A percentile compares a stretch with the other conserved stretches of the same genome.
Conservation (phyloP, 495 filamentous ascomycete genomes). For the Bacidia rubella region DNA sequence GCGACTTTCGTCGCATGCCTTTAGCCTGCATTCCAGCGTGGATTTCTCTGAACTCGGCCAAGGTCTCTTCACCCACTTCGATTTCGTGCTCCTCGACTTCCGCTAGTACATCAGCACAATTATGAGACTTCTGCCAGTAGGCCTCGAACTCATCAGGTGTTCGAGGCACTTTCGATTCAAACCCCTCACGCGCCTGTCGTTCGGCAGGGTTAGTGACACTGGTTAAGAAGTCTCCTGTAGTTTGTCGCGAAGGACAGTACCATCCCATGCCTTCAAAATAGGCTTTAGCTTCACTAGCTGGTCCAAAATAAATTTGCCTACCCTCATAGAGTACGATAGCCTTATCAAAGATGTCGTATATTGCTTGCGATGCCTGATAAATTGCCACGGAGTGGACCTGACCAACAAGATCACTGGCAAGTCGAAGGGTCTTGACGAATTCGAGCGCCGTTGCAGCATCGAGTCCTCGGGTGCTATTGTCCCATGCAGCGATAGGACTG, state of each 20-base stretch:
- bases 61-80: slow-evolving; percentile 24
- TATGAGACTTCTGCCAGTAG: slow-evolving; percentile 42
- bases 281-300: slow-evolving; percentile 48
- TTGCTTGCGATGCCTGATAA: slow-evolving; percentile 74
- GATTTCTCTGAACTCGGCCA: slow-evolving; percentile 23
- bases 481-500: slow-evolving; percentile 62
- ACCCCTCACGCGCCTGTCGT: slow-evolving; percentile 52
- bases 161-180: slow-evolving; percentile 49
- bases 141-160: slow-evolving; percentile 57
- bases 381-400: slow-evolving; percentile 67
- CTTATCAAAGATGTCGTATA: slow-evolving; percentile 75
- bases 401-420: slow-evolving; percentile 67
- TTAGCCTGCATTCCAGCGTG: slow-evolving; percentile 29
- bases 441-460: slow-evolving; percentile 76
- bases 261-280: slow-evolving; percentile 86
- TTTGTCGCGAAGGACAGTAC: slow-evolving; percentile 62
- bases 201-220: slow-evolving; percentile 77
- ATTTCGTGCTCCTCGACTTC: slow-evolving; percentile 38
- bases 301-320: slow-evolving; percentile 71
- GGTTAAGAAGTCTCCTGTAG: slow-evolving; percentile 76
- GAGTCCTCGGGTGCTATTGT: slow-evolving; percentile 73
- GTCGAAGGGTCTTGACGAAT: slow-evolving; percentile 53
- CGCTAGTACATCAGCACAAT: slow-evolving; percentile 34
- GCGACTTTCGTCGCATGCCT: slow-evolving; percentile 29
- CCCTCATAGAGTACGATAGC: slow-evolving; percentile 76